Conservation (phyloP, 768 basidiomycete species). For the Amanita molliuscula region DNA sequence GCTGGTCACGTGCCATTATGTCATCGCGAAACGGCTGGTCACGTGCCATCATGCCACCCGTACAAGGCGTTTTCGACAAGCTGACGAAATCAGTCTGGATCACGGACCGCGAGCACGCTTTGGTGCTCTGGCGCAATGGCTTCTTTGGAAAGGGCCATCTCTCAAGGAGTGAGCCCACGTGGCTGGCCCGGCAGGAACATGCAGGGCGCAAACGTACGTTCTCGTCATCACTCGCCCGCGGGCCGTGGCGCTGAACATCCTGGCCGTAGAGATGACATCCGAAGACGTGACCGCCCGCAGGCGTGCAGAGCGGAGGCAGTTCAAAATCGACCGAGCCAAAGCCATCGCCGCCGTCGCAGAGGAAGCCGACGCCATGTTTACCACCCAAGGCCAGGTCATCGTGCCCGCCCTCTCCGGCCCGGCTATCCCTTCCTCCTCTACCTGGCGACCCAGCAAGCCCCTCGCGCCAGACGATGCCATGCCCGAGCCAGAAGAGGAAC, state of each 20-base stretch:
- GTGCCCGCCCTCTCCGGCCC: conserved; percentile 48
- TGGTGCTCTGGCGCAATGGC: conserved; percentile 75
- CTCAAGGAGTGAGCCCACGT: conserved; percentile 90
- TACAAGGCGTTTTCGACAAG: conserved; percentile 68
- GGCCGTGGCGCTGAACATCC: neutral
- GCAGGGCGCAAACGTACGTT: conserved; percentile 44
- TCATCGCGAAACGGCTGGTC: no score
- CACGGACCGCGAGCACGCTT: conserved; percentile 46
- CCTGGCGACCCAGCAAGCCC: no score
- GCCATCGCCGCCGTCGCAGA: conserved; percentile 78
- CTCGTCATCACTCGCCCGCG: neutral
- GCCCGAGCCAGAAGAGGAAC: conserved; percentile 29
- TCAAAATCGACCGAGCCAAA: conserved; percentile 85
- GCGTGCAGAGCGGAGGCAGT: conserved; percentile 79
- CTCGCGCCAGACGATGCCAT: no score
- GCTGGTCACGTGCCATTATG: neutral
- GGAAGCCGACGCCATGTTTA: conserved; percentile 71
- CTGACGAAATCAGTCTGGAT: conserved; percentile 88
- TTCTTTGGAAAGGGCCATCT: conserved; percentile 98
- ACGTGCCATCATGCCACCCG: no score
- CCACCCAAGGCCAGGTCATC: conserved; percentile 54
- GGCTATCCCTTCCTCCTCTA: conserved; percentile 25
- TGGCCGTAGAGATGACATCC: conserved; percentile 58
- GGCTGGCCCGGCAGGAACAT: conserved; percentile 77
- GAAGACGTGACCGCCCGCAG: conserved; percentile 89